phyloP scores from a whole-genome alignment of 495 filamentous ascomycete genomes.

The Penicillium turbatum region DNA sequence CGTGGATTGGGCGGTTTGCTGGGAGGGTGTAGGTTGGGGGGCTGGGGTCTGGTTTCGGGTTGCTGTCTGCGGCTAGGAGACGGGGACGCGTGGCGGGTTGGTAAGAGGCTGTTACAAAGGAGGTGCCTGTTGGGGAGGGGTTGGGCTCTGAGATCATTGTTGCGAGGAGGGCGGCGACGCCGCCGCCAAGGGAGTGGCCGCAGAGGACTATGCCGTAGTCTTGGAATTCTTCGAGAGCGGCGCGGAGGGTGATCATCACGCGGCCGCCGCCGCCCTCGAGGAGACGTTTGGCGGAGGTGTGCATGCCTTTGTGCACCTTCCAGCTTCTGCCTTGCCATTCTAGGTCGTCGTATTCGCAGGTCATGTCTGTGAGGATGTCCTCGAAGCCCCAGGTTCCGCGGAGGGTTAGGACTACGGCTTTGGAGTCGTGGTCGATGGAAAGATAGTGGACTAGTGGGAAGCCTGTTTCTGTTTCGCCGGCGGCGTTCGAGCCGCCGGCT shows the following conservation, averaged over 20 bases:
- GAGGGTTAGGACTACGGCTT: conserved; percentile 71
- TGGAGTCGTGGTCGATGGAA: conserved; percentile 71
- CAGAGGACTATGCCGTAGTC: conserved; percentile 74
- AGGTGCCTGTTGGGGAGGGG: conserved; percentile 46
- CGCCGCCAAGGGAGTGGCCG: conserved; percentile 73
- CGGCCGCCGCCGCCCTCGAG: conserved; percentile 60
- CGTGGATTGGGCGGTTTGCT: conserved; percentile 64
- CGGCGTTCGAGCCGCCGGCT: conserved; percentile 66
- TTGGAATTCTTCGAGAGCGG: conserved; percentile 65
- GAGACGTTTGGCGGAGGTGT: conserved; percentile 67
- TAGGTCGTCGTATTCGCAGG: conserved; percentile 74
- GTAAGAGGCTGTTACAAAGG: conserved; percentile 49
- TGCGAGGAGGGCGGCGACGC: conserved; percentile 67
- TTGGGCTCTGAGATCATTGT: conserved; percentile 67
- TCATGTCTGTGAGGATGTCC: conserved; percentile 76
- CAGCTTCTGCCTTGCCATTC: conserved; percentile 62
- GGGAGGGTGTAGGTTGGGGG: conserved; percentile 50
- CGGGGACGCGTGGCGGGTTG: conserved; percentile 32
- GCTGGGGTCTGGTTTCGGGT: conserved; percentile 9
- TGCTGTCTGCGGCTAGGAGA: conserved; percentile 33
- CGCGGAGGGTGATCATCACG: conserved; percentile 63
- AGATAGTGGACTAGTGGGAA: conserved; percentile 78
- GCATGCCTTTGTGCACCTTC: conserved; percentile 80
- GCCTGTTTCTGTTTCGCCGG: conserved; percentile 66
- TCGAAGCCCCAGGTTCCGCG: conserved; percentile 77